Base-by-base conservation (phyloP, 768 basidiomycete species). In the Serpula lacrymans region DNA sequence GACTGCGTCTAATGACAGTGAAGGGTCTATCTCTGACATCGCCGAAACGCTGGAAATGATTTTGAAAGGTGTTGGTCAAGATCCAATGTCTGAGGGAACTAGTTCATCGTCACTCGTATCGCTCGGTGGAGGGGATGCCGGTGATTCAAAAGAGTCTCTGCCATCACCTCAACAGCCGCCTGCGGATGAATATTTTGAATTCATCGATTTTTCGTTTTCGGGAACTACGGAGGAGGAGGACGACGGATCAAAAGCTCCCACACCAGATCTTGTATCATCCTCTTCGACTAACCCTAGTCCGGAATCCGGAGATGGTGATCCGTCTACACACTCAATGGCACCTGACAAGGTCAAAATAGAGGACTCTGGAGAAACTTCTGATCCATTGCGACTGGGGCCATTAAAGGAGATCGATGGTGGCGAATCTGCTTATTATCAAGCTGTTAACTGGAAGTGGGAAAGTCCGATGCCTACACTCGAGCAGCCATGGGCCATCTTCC, bases 251-350 rank as follows among this genome's bases (percentile, higher is more conserved):
- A 84, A 84, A 53, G 77, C 80, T n/a, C 70, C 74, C 6, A 88
- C 87, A 3, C 87, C 87, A 7, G 87, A 88, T 41, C 70, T 89
- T 34, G 65, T 84, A 12, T 70, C 71, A 24, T 77, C 80, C 9
- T 81, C 84, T 14, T 85, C 86, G 43, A 77, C 85, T 14, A 85
- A 87, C 49, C 80, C 77, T 9, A 88, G 85, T 55, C 87, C 87
- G 2, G 82, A 83, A 52, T 88, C 85, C 11, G 77, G 73, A 25
- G 85, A 84, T 51, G 66, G 74, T 22, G 82, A 82, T 41, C 59
- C 64, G 18, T 56, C 65, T 39, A 72, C 76, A 37, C 68, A 69
- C 47, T 57, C 68, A 43, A 60, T 70, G 31, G 54, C 71, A 39
- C 67, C 66, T 31, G 71, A 70, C 39, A 78, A 78, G 51, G 62